Evolutionary conservation across 495 filamentous ascomycete species (phyloP).

Genomic region (Mytilinidion resinicola): DNA sequence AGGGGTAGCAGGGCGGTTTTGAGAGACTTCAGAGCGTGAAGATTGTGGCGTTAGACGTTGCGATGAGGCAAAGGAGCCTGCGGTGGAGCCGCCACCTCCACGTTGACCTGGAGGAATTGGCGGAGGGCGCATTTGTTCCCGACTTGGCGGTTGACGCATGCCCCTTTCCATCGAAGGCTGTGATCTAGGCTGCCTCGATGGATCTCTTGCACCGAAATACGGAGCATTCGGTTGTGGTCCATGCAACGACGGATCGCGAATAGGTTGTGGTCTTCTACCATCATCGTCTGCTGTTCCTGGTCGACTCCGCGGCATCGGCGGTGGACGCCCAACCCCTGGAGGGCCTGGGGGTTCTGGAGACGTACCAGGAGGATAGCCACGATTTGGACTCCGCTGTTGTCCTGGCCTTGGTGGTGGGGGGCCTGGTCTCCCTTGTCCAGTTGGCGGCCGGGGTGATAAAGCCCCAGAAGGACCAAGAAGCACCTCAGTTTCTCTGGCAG

Average conservation of each 20-base stretch:
- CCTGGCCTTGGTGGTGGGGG: neutral
- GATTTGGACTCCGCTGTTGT: neutral
- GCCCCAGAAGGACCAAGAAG: slow-evolving; percentile 44
- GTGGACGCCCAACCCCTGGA: neutral
- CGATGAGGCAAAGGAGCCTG: slow-evolving; percentile 5
- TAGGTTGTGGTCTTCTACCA: slow-evolving; percentile 10
- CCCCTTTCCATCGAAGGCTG: slow-evolving; percentile 26
- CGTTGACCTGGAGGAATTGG: neutral
- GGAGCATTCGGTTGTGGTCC: slow-evolving; percentile 11
- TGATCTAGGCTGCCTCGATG: slow-evolving; percentile 14
- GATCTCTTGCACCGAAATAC: slow-evolving; percentile 12
- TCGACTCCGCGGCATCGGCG: neutral
- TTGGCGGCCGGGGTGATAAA: neutral
- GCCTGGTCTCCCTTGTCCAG: neutral
- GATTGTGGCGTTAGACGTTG: slow-evolving; percentile 29
- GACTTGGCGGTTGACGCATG: slow-evolving; percentile 27
- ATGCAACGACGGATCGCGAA: slow-evolving; percentile 1
- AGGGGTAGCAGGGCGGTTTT: slow-evolving; percentile 23
- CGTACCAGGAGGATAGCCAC: neutral
- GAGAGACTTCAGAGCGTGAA: slow-evolving; percentile 24
- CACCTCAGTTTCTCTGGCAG: slow-evolving; percentile 65
- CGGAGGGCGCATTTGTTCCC: slow-evolving; percentile 18
- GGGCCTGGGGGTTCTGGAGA: neutral
- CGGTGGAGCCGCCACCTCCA: neutral
- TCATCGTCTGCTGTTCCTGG: slow-evolving; percentile 15